Percentiles rank a stretch among this genome's conserved stretches.
Conservation (phyloP, 768 basidiomycete species). For the Lactarius vividus region DNA sequence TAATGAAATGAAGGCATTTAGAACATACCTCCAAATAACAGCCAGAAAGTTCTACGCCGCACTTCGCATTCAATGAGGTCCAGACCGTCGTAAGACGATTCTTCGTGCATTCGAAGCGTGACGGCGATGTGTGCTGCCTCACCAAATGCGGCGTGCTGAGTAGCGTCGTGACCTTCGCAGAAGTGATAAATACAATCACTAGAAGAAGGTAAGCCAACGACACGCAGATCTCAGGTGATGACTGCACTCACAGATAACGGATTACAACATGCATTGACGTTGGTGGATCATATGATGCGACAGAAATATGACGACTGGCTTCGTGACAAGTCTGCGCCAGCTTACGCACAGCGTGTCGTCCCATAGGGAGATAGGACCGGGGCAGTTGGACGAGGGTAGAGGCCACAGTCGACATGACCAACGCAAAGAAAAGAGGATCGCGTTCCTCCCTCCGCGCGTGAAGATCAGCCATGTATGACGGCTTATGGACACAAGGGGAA, state of each 20-base stretch:
- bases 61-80: constrained; percentile 89
- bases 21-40: constrained; percentile 74
- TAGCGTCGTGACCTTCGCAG: constrained; percentile 84
- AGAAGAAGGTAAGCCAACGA: constrained; percentile 17
- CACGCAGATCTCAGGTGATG: constrained; percentile 13
- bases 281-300: constrained; percentile 80
- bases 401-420: constrained; percentile 87
- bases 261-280: constrained; percentile 83
- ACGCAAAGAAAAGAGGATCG: constrained; percentile 85
- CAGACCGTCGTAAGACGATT: constrained; percentile 74
- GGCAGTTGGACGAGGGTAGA: constrained; percentile 88
- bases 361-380: constrained; percentile 84
- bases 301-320: constrained; percentile 76
- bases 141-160: constrained; percentile 83
- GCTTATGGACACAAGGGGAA: constrained; percentile 88
- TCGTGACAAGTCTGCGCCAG: constrained; percentile 80
- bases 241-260: constrained; percentile 73
- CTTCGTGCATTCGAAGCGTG: constrained; percentile 83
- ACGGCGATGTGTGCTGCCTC: constrained; percentile 84
- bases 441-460: constrained; percentile 75
- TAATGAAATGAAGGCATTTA: constrained; percentile 10
- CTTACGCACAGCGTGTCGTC: constrained; percentile 77
- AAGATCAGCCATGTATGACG: constrained; percentile 89
- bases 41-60: constrained; percentile 83
- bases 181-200: constrained; percentile 87